Evolutionary conservation across 2,329 filamentous ascomycete species (phyloP).

Genomic region (Cladophialophora carrionii): DNA sequence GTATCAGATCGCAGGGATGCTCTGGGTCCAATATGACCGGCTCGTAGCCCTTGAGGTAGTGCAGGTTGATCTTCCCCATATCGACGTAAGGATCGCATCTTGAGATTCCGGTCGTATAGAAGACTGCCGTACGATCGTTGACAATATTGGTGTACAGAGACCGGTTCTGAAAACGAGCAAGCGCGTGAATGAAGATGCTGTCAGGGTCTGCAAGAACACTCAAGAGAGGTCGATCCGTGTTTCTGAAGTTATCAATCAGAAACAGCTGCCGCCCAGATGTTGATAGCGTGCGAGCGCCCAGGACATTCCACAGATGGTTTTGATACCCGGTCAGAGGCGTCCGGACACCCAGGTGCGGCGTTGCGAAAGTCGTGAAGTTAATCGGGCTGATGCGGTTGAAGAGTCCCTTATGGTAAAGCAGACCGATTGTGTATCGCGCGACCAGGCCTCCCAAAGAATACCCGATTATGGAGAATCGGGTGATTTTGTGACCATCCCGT

Average conservation of each 20-base stretch:
- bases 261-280: conserved; percentile 87
- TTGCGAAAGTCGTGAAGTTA: conserved; percentile 93
- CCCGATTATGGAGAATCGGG: conserved; percentile 81
- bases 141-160: conserved; percentile 83
- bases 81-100: conserved; percentile 77
- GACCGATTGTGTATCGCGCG: conserved; percentile 80
- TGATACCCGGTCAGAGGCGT: conserved; percentile 68
- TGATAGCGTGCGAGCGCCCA: conserved; percentile 79
- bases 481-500: conserved; percentile 69
- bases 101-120: conserved; percentile 80
- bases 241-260: conserved; percentile 79
- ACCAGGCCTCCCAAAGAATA: conserved; percentile 90
- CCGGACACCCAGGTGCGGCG: conserved; percentile 77
- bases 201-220: conserved; percentile 78
- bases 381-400: conserved; percentile 80
- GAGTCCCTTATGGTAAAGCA: conserved; percentile 78
- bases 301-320: conserved; percentile 75
- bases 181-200: conserved; percentile 81
- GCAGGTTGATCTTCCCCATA: conserved; percentile 67
- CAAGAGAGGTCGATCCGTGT: conserved; percentile 78
- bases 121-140: conserved; percentile 80
- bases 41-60: conserved; percentile 73
- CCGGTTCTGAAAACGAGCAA: conserved; percentile 74
- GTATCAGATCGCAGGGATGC: conserved; percentile 60
- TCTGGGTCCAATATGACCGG: conserved; percentile 73